Base-by-base conservation (phyloP, 208 protist genomes). In the Crithidia acanthocephali region DNA sequence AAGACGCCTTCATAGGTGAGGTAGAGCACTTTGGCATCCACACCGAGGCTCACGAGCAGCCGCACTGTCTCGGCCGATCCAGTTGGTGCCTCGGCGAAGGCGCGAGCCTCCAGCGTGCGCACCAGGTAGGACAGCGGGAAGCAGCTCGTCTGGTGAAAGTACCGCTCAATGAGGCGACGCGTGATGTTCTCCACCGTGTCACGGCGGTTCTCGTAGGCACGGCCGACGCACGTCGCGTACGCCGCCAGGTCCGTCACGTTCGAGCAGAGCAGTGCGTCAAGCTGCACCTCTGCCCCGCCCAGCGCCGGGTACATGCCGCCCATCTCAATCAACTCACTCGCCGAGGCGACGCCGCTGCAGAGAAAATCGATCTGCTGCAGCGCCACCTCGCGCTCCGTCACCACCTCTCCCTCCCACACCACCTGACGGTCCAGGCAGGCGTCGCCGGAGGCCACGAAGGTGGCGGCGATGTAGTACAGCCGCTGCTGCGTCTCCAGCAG, bases 241-340 rank as follows among this genome's bases (percentile, higher is more conserved):
- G 81, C 82, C 25, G 77, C 75, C 45, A 80, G 48, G 56, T 95
- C 85, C 22, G 77, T 84, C 9, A 92, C 83, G 65, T 88, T 84
- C 22, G 76, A 76, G 40, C 68, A 76, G 11, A 69, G 64, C 37
- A 95, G 79, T 27, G 93, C 82, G 60, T 93, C 88, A 58, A 97
- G 77, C 72, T 97, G 92, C 42, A 97, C 85, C 75, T 95, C 88
- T 6, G 87, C 88, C 1, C 92, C 92, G 18, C 92, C 92, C 57
- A 91, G 92, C 7, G 72, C 71, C 33, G 70, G 62, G 73, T 94
- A 97, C 86, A 94, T 92, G 55, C 87, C 86, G 16, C 85, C 87
- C 48, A 94, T 68, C 56, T 87, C 56, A 20, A 94, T 73, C 2
- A 94, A 32, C 44, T 90, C 76, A 45, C 72, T 82, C 15, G 81